phyloP scores from a whole-genome alignment of 2,329 filamentous ascomycete species.

The Huntiella abstrusa region DNA sequence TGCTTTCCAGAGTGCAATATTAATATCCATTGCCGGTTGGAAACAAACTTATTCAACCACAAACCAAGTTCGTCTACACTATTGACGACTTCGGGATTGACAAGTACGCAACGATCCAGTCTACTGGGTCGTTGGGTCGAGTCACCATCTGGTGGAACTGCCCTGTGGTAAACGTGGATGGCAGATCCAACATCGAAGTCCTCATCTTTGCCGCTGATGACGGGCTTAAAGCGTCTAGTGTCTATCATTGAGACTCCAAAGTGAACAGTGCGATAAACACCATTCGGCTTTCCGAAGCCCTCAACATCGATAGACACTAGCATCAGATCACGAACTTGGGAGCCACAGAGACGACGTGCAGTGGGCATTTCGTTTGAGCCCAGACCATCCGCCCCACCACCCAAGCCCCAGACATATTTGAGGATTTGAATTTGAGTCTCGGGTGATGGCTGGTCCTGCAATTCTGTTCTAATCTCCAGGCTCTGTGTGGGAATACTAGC shows the following conservation, averaged over 20 bases:
- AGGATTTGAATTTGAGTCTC: not conserved
- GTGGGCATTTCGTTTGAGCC: not conserved
- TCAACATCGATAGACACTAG: not conserved
- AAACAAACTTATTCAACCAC: not conserved
- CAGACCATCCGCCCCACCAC: not conserved
- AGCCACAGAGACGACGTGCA: not conserved
- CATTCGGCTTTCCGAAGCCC: not conserved
- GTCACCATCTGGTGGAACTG: not conserved
- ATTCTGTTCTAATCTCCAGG: too few relatives aligned
- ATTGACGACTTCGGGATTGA: not conserved
- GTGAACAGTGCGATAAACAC: not conserved
- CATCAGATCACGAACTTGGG: not conserved
- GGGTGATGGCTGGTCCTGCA: too few relatives aligned
- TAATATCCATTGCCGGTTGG: not conserved
- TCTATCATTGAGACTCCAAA: slow-evolving; percentile 2
- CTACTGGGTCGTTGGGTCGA: not conserved
- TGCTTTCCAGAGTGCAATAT: not conserved
- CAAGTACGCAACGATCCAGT: not conserved
- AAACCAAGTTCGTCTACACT: not conserved
- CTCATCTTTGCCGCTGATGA: not conserved
- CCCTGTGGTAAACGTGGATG: not conserved
- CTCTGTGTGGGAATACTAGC: too few relatives aligned
- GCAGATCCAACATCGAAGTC: not conserved
- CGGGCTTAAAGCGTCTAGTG: not conserved
- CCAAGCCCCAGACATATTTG: not conserved